Base-by-base conservation (phyloP, 2,329 filamentous ascomycete species). In the Delphinella strobiligena region DNA sequence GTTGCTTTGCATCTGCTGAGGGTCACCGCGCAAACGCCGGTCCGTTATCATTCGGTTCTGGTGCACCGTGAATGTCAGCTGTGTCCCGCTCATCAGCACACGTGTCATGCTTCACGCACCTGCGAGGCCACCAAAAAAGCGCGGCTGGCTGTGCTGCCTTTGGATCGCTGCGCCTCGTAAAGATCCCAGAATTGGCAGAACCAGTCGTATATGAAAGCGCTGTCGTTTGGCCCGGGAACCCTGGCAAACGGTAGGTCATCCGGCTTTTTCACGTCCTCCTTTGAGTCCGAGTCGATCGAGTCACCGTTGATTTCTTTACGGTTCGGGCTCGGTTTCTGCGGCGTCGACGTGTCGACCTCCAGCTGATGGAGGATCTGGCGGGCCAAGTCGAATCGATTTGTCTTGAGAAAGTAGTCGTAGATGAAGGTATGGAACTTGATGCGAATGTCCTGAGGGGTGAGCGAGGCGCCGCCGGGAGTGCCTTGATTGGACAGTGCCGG, bases 141-240 rank as follows among this genome's bases (percentile, higher is more conserved):
- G 47, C 73, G 72, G 34, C 85, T 79, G 44, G 66, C 61, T 10
- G 41, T 39, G 15, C 37, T 38, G 34, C 40, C 45, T 45, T 59
- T 56, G 35, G 50, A 75, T 54, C 85, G 82, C 56, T 89, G 83
- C 41, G 86, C 85, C 55, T 78, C 78, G 62, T 83, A 93, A 51
- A 96, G 86, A 54, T 98, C 91, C 87, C 87, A 96, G 61, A 98
- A 98, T 38, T 95, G 74, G 55, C 80, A 85, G 68, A 93, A 98
- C 91, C 91, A 98, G 54, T 96, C 91, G 51, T 86, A 82, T n/a
- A 98, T 69, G 54, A 98, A 96, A 18, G 84, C 85, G 46, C 75
- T 82, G 52, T 81, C 82, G 40, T 69, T 69, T 36, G 74, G 72
- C 56, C 69, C 72, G 10, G 79, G 77, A 4, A 86, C 67, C 46